A percentile compares a stretch with the other conserved stretches of the same genome.
These are phyloP conservation scores for Vachellia pachyceras DNA, from an alignment of 306 rosid genomes.

Conservation along the genomic window DNA sequence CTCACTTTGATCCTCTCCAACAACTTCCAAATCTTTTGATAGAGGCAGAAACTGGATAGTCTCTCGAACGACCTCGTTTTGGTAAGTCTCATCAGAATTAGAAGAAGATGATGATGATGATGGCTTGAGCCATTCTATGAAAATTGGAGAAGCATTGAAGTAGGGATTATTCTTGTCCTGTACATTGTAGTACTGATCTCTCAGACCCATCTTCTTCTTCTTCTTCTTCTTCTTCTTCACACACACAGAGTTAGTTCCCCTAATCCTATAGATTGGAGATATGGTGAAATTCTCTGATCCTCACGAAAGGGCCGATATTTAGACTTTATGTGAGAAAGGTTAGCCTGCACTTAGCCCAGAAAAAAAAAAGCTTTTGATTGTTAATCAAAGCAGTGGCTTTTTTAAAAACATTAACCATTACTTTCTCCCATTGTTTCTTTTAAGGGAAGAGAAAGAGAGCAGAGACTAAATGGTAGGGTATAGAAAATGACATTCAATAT, in stretches of 20 bases:
- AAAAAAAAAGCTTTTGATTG: slow-evolving; percentile 33
- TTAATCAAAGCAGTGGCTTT: slow-evolving; percentile 15
- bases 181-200: slow-evolving; percentile 43
- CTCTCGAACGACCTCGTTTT: slow-evolving; percentile 36
- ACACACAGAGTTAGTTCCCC: neutral
- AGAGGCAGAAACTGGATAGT: slow-evolving; percentile 72
- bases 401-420: neutral
- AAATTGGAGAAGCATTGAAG: slow-evolving; percentile 70
- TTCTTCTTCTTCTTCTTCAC: slow-evolving; percentile 7
- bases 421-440: slow-evolving; percentile 58
- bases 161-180: slow-evolving; percentile 49
- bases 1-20: slow-evolving; percentile 37
- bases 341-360: slow-evolving; percentile 44
- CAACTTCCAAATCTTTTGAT: slow-evolving; percentile 40
- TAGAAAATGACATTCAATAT: slow-evolving; percentile 67
- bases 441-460: slow-evolving; percentile 48
- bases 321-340: slow-evolving; percentile 54
- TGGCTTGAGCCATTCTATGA: slow-evolving; percentile 97
- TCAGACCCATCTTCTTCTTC: slow-evolving; percentile 62
- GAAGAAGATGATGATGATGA: slow-evolving; percentile 49
- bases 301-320: slow-evolving; percentile 44
- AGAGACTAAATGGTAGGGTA: slow-evolving; percentile 58
- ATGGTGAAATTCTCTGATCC: neutral
- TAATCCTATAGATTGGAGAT: neutral
- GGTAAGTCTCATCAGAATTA: slow-evolving; percentile 25